Evolutionary conservation across 1,139 yeast genomes (phyloP), one percentile per base, ranked within the genome.

Genomic region (Hyphopichia buzzinii): DNA sequence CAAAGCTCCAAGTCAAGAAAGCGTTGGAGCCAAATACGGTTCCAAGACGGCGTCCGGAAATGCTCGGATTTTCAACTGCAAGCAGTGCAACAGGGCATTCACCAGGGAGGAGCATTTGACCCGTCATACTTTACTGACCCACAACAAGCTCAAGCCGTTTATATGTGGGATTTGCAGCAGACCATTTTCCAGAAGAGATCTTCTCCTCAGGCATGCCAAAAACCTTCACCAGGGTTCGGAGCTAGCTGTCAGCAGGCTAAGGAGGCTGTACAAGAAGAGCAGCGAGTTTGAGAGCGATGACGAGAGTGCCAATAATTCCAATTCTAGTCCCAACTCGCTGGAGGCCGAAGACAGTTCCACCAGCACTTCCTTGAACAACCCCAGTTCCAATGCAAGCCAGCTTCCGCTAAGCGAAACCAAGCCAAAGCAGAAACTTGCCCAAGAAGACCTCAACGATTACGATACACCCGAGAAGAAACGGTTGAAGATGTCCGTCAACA

Each of bases 31-130:
- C 35, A 54, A 61, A 38, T 69, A 62, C 44, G 76, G 76, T 12
- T 60, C 72, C 32, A 68, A 67, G 43, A 71, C 77, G 4, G 60
- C 74, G 10, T 56, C 67, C 15, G 77, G 77, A 2, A 69, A 71
- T 45, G 64, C 75, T 15, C 54, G 77, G 33, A 57, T 71, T 24
- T 69, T 54, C 47, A 67, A 67, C 41, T 71, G 77, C 48, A 54
- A 56, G 29, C 64, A 67, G 38, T 71, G 77, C 46, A 57, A 64
- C 36, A 55, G 74, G 30, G 76, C 77, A 4, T 71, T 71, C 48
- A 71, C 75, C 16, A 52, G 77, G 41, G 76, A 71, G 48, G 77
- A 71, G 45, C 77, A 71, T 43, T 54, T 71, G 34, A 67, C 74
- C 14, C 54, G 77, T 39, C 77, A 71, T 43, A 62, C 70, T 13